Evolutionary conservation across 1,284 basidiomycete species (phyloP), one percentile per base, ranked within the genome.

Genomic region (Fistulina hepatica): DNA sequence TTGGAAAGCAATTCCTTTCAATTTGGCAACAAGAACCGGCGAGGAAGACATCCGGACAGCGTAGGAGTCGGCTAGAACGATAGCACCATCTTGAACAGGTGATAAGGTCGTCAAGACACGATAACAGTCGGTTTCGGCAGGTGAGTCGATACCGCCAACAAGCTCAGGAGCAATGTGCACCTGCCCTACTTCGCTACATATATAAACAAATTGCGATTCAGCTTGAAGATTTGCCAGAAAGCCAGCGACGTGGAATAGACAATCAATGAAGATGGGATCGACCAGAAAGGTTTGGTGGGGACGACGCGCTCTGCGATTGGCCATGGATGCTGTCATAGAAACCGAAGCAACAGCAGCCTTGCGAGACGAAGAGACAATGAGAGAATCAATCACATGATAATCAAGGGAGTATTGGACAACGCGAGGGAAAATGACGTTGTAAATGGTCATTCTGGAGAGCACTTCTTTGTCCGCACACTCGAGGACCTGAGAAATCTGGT

Each of bases 381-480:
- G 56, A 0, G 64, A 65, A 39, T 64, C 58, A 36, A 83, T 68
- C 6, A 71, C 67, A 17, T 67, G 76, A 52, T 78, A 82, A 21
- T 62, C 55, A 23, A 62, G 53, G 2, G 69, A 60, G 46, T 84
- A 84, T n/a, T 69, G 60, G 23, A 84, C 80, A 24, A 82, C 64
- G 8, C 73, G 71, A 11, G 78, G 66, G 48, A 83, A 82, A 33
- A 81, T 68, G 24, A 76, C 59, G 24, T 79, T 68, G 49, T 84
- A 83, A 2, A 65, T 54, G 0, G 70, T 73, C 21, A 67, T 68
- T n/a, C 67, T 64, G 4, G 63, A 67, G 51, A 79, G 74, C 0
- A 63, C 19, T 3, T 19, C 15, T 5, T 19, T 13, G 11, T 19
- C 9, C 3, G 10, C 15, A 13, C 19, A 13, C 17, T 50, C 39